Conservation (phyloP, 257 asterid genomes). For the Petunia secreta region DNA sequence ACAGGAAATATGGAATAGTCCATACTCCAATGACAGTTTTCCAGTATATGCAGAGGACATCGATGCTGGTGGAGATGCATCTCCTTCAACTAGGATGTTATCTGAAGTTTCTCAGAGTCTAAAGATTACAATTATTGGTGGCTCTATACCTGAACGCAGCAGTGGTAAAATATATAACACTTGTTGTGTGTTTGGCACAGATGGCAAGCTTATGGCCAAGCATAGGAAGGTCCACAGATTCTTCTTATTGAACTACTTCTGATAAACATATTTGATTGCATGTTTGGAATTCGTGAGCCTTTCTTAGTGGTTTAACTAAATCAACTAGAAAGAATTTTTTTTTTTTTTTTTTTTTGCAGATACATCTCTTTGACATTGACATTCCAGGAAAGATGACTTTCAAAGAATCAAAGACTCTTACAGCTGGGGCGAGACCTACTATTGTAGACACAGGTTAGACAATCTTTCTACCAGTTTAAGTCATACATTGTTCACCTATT, state of each 20-base stretch:
- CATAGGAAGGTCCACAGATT: slow-evolving; percentile 66
- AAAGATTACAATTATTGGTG: slow-evolving; percentile 76
- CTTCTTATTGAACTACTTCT: not conserved
- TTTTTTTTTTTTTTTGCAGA: slow-evolving; percentile 52
- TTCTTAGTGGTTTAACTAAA: not conserved
- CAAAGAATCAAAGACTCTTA: slow-evolving; percentile 77
- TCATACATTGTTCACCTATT: not conserved
- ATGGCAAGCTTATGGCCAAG: slow-evolving; percentile 71
- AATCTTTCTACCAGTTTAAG: slow-evolving; percentile 27
- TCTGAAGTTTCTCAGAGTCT: slow-evolving; percentile 67
- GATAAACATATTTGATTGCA: not conserved
- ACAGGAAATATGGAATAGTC: slow-evolving; percentile 92
- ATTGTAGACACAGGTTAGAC: slow-evolving; percentile 77
- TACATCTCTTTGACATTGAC: slow-evolving; percentile 86
- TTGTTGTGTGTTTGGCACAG: slow-evolving; percentile 75
- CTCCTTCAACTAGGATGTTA: slow-evolving; percentile 84
- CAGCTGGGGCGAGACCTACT: slow-evolving; percentile 88
- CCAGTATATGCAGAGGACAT: slow-evolving; percentile 86
- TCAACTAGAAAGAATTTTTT: not conserved
- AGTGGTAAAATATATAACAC: slow-evolving; percentile 72
- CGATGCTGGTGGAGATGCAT: slow-evolving; percentile 63
- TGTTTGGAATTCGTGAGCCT: not conserved
- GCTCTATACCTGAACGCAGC: slow-evolving; percentile 79
- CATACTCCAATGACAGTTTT: slow-evolving; percentile 79
- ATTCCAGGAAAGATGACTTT: slow-evolving; percentile 85